Conservation (phyloP, 1,139 yeast genomes). For the Blastobotrys petasosporus region DNA sequence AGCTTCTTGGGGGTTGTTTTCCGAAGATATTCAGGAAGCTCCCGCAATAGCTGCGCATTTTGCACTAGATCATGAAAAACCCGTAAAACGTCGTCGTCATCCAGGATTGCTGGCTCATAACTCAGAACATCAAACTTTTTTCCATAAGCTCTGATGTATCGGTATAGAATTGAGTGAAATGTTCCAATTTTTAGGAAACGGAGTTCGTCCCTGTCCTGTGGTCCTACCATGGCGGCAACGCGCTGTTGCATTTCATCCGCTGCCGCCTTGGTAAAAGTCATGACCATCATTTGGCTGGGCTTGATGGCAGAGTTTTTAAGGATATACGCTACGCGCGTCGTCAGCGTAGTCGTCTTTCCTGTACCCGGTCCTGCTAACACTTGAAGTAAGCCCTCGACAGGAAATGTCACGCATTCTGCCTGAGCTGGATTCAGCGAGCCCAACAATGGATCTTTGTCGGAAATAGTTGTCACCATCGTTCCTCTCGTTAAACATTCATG, state of each 20-base stretch:
- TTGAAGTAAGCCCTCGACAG: constrained; percentile 52
- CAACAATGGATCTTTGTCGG: too few species aligned
- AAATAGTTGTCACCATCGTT: too few species aligned
- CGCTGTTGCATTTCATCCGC: constrained; percentile 77
- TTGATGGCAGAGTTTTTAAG: constrained; percentile 46
- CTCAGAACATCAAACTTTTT: constrained; percentile 41
- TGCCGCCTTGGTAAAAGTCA: constrained; percentile 89
- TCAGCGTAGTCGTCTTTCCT: constrained; percentile 71
- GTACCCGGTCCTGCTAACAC: constrained; percentile 92
- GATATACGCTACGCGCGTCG: constrained; percentile 64
- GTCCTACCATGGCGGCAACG: constrained; percentile 30
- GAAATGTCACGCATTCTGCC: constrained; percentile 52
- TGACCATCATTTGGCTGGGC: constrained; percentile 65
- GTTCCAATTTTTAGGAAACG: constrained; percentile 63
- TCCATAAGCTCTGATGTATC: constrained; percentile 56
- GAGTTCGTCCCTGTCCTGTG: constrained; percentile 14
- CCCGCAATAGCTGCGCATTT: not conserved
- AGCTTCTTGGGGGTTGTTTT: too few species aligned
- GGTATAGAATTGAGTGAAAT: constrained; percentile 72
- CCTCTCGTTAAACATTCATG: too few species aligned
- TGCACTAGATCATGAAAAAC: constrained; percentile 32
- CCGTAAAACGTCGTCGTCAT: constrained; percentile 54
- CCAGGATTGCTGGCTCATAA: constrained; percentile 51
- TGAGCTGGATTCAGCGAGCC: constrained; percentile 51
- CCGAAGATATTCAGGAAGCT: too few species aligned